Evolutionary conservation across 495 filamentous ascomycete species (phyloP), one percentile per base, ranked within the genome.

Genomic region (Penicillium ucsense): DNA sequence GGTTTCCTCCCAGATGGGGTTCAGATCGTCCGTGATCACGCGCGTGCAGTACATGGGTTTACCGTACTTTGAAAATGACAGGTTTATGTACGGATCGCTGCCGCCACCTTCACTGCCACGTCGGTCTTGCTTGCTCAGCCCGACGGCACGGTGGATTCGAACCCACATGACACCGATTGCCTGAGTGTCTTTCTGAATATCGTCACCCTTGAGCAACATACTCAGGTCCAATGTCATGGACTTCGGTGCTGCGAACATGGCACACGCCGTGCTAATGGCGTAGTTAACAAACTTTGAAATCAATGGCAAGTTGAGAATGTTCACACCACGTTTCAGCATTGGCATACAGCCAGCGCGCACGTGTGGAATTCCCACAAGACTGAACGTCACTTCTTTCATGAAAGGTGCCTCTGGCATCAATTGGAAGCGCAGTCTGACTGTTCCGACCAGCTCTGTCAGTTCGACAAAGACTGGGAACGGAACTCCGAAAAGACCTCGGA

Each of bases 31-130:
- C 9, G 88, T 85, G 47, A 97, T 95, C 31, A 97, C 89, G 31
- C 91, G 81, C 8, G 91, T 95, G 62, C 89, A 95, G 61, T 95
- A 96, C 85, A 94, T 94, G 8, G 90, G 91, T 71, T 97, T 97
- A 40, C 89, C 88, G 50, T 94, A 97, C 65, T 97, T 95, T 8
- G 78, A 82, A 66, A 84, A 83, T 1, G 80, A 74, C 20, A 84
- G 65, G 36, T 76, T 79, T 61, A 96, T 89, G 61, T 95, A 96
- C 0, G 91, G 88, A 62, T 97, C 91, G 47, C 87, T 94, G 31
- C 89, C 89, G n/a, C 89, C 89, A 43, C 84, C 81, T n/a, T 84
- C 70, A 52, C 79, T 85, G 6, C 91, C 91, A 29, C 83, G 80
- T 41, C 74, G 78, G 61, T 97, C 91, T 62, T 96, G 91, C 71